Evolutionary conservation across 1,284 basidiomycete species (phyloP), one percentile per base, ranked within the genome.

Genomic region (Trametes pubescens): DNA sequence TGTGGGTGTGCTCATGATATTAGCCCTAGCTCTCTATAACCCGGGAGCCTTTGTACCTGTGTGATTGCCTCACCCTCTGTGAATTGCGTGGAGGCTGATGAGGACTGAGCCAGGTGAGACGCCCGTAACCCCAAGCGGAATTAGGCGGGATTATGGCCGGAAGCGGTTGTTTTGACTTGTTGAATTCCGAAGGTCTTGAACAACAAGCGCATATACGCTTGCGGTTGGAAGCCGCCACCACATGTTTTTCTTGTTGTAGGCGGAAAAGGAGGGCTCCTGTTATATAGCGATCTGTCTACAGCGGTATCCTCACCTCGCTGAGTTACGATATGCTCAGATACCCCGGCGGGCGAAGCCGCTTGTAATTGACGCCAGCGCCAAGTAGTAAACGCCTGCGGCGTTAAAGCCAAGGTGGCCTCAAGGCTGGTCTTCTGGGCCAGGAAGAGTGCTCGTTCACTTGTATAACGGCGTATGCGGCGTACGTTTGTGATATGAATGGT

Each of bases 81-180:
- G 8, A 18, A 21, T 2, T 24, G 44, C 6, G 10, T 13, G 44
- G 1, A 11, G 2, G 44, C 22, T 26, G 44, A 9, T 24, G 44
- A 24, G 22, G 11, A 14, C 44, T 26, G 24, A 24, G 44, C 9
- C 44, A 21, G 14, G 13, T 26, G 22, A 54, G n/a, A 53, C 60
- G 44, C 54, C 51, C 54, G n/a, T 34, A 38, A n/a, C 55, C 61
- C 58, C 57, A 55, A 43, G 11, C 46, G 24, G 43, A 48, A 35
- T 38, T 46, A 47, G 14, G 44, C 22, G 24, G 44, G 44, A 10
- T 47, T 47, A 13, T 32, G 38, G 52, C 46, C 54, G 38, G 44
- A 44, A 52, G 29, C 46, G 46, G 46, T n/a, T 59, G 57, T 59
- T 60, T 64, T 57, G 51, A 18, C 18, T 51, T 59, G 26, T 64